Evolutionary conservation across 768 basidiomycete genomes (phyloP), one percentile per base, ranked within the genome.

Genomic region (Chlorophyllum brunneum): DNA sequence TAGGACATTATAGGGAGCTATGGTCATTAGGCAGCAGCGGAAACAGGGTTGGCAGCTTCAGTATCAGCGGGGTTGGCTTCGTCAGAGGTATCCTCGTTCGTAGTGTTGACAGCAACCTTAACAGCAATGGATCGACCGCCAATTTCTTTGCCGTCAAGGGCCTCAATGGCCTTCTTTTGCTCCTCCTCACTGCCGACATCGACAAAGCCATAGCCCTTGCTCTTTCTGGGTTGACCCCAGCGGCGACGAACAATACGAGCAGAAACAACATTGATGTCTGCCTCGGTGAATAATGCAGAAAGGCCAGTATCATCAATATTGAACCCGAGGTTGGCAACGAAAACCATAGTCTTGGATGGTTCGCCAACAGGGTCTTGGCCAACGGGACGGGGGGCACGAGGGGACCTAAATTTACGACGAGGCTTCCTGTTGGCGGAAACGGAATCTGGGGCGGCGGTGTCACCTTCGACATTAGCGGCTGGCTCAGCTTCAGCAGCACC

Each of bases 321-420:
- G 82, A 98, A 98, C 39, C 93, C 92, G 55, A 98, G 92, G 76
- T 98, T 98, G 73, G 95, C 95, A 61, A 98, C 94, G 63, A 98
- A 98, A 59, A 98, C 78, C 73, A 91, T 83, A 52, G 79, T 88
- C 76, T 87, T 87, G 66, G 91, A 93, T 26, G 86, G 91, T 67
- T 92, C 92, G 62, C 93, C 93, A 48, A 73, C 76, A 24, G 93
- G 92, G 55, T 89, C 88, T 68, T 92, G 86, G 48, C 90, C 92
- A 26, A 76, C 80, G 24, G 88, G 79, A 62, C 90, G 90, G 47
- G 76, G 70, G 50, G 77, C 64, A 49, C 83, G 86, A 48, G 78
- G 77, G 18, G 71, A 62, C 62, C 73, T 83, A 60, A 76, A 71
- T 68, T 79, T 87, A 68, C 81, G 83, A 61, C 81, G 80, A 54